Base-by-base conservation (phyloP, 331 rosid genomes). In the Prunus yedoensis region DNA sequence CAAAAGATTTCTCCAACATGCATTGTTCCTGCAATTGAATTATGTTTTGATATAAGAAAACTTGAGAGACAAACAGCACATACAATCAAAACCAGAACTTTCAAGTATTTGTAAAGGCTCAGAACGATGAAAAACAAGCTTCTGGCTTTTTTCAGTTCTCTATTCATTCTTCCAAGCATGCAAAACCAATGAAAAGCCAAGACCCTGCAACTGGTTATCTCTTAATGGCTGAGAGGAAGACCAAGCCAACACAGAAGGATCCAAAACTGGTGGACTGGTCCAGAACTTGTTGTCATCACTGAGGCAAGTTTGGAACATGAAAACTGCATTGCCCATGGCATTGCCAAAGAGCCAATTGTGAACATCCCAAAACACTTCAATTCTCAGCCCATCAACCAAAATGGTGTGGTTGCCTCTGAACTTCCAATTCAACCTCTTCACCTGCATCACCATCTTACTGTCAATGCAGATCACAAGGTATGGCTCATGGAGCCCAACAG, bases 161-260 rank as follows among this genome's bases (percentile, higher is more conserved):
- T 84, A 87, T 81, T 93, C 96, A 76, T 82, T 85, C 88, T 83
- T 90, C 98, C 98, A 90, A 76, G 96, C 96, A 85, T 90, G 86
- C 88, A 89, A 84, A 64, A 90, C 43, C 46, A 93, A 87, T 45
- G 98, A 89, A 85, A 93, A 90, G 35, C 91, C 93, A 79, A 82
- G 82, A 75, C 87, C 88, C 74, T 85, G 86, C 74, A 84, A 76
- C 80, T 87, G 89, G 21, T 84, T 83, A 65, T 87, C 89, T 47
- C 76, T 87, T 30, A 81, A 46, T 63, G 85, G 87, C 71, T 79
- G 84, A 83, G 91, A 85, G 73, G 68, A 83, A 53, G 91, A 79
- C 89, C 88, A 82, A 12, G 58, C 83, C 43, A 86, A 49, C 68
- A 83, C 80, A 52, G 87, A 83, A 47, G 87, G 79, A 74, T 85